Base-by-base conservation (phyloP, 257 asterid genomes). In the Mitragyna speciosa region DNA sequence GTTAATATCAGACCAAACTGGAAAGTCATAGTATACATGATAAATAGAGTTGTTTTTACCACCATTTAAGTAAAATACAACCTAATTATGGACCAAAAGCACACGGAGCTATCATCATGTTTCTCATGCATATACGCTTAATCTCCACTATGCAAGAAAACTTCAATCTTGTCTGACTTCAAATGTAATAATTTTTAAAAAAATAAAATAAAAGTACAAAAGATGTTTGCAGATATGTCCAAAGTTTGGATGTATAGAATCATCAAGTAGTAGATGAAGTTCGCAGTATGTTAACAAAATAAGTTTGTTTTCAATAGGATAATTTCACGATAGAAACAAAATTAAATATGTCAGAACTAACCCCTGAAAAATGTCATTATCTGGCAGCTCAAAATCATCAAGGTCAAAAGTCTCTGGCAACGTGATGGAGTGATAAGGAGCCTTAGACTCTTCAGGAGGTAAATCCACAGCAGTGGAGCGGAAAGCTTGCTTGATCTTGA, bases 311-410 rank as follows among this genome's bases (percentile, higher is more conserved):
- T 15, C 5, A 28, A n/a, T 17, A 80, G 70, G 52, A 66, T 48
- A 82, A 66, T 22, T 52, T 16, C 48, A 33, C 36, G 31, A 30
- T 69, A 65, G 71, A 49, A 61, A 14, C 16, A 72, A 76, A 30
- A 66, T 68, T 33, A 56, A 77, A 80, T 49, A 66, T 80, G 66
- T 68, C 61, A 69, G 72, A 84, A 87, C 98, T 78, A 76, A 94
- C 99, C 98, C 91, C 63, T 94, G 97, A 76, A 92, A 89, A 73
- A 89, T 83, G 70, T 96, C 99, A 89, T 83, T 96, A 82, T 96
- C 99, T 70, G 99, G 98, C 84, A 94, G 90, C 89, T 96, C 99
- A 86, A 96, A 96, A 88, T 94, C 98, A 88, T 96, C 99, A 75
- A 96, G 99, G 83, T 96, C 98, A 85, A 96, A 96, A 19, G 97